A percentile compares a stretch with the other conserved stretches of the same genome.
These are phyloP conservation scores for Raphidocelis subcapitata DNA, from an alignment of 139 green algal species.

Conservation along the genomic window DNA sequence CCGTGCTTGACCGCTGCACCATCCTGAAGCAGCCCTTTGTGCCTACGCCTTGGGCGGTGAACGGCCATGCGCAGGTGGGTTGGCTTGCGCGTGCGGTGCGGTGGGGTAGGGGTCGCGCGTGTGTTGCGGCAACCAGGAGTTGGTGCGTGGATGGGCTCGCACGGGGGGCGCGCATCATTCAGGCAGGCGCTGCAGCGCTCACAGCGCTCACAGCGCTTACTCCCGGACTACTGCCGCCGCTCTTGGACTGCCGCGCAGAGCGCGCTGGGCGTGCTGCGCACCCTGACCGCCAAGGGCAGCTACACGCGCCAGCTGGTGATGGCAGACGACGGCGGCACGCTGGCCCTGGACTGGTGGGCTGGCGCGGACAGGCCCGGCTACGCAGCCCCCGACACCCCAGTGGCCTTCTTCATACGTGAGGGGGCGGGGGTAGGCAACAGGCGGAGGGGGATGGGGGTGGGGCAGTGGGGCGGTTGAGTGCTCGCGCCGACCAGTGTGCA, in stretches of 20 bases:
- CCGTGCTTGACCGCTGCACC: slow-evolving; percentile 8
- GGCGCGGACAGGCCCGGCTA: slow-evolving; percentile 32
- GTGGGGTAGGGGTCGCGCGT: too few relatives aligned
- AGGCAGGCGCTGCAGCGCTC: too few relatives aligned
- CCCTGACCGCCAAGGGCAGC: slow-evolving; percentile 19
- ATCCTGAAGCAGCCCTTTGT: slow-evolving; percentile 21
- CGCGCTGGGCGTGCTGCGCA: slow-evolving; percentile 32
- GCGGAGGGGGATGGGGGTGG: too few relatives aligned
- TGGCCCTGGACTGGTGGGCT: slow-evolving; percentile 72
- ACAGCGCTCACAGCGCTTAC: too few relatives aligned
- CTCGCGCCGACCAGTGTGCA: too few relatives aligned
- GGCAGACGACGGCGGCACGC: slow-evolving; percentile 52
- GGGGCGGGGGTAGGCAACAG: too few relatives aligned
- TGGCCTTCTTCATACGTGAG: slow-evolving; percentile 55
- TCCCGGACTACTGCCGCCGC: too few relatives aligned
- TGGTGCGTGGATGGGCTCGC: too few relatives aligned
- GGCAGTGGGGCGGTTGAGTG: too few relatives aligned
- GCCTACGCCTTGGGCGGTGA: slow-evolving; percentile 10
- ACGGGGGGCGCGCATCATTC: too few relatives aligned
- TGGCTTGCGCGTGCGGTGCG: not conserved
- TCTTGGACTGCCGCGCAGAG: too few relatives aligned
- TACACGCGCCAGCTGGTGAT: slow-evolving; percentile 53
- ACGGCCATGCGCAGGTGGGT: slow-evolving; percentile 16
- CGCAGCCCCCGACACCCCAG: slow-evolving; percentile 30
- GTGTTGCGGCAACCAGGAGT: too few relatives aligned